Evolutionary conservation across 2,329 filamentous ascomycete species (phyloP), one percentile per base, ranked within the genome.

Genomic region (Epichloe brachyelytri): DNA sequence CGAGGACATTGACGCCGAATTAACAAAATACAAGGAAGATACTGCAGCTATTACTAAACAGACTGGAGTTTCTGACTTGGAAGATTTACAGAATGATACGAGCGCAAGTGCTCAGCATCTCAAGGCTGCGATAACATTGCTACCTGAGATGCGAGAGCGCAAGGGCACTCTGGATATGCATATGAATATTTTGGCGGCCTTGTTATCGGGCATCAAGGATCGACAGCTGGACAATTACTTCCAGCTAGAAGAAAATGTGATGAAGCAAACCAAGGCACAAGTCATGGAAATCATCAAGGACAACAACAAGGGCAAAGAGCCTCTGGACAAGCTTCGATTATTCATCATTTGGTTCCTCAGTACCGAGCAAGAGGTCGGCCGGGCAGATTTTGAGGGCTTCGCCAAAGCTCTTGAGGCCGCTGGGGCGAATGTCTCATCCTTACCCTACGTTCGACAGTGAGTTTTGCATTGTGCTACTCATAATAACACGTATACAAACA

Each of bases 321-420:
- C 93, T 2, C 71, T 83, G 20, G 93, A 98, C 66, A 97, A 97
- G 70, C 78, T 98, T 30, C 81, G 93, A 41, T 71, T 97, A 12
- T 98, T 98, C 67, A 84, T 97, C 57, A 96, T 98, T 60, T 98
- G 93, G 93, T 93, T 87, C 69, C 71, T 98, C 50, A 96, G 88
- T 65, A 94, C 88, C 1, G 93, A 97, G 64, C 85, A 88, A 59
- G 90, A 97, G 55, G 77, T 96, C 19, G 84, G 79, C 51, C 81
- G 89, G 54, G 73, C 79, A 5, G 93, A 98, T 56, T 86, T 95
- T 74, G 82, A 85, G 56, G 81, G 85, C 53, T 95, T 96, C 57
- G 88, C 93, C 61, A 85, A 93, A 65, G 85, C 88, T 3, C 76
- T 98, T 17, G 82, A 82, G 54, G 78, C 78, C 43, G 82, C 83